These are phyloP conservation scores for Glomus cerebriforme DNA, from an alignment of 192 early-diverging fungal species.

Conservation along the genomic window DNA sequence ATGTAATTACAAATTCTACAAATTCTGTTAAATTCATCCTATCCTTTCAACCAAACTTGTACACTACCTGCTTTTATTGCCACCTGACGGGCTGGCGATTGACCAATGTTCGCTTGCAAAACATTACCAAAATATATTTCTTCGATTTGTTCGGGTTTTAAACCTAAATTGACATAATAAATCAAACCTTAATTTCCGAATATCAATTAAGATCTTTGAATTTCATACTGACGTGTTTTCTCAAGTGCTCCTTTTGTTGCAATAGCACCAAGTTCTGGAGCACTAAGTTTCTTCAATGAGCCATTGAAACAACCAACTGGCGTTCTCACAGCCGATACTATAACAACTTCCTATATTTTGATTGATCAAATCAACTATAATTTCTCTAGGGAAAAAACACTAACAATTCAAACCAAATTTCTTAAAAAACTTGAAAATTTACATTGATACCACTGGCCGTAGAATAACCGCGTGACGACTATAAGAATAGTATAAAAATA, in stretches of 20 bases:
- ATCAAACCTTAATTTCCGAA: not conserved
- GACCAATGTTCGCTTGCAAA: slow-evolving; percentile 83
- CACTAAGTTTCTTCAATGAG: slow-evolving; percentile 77
- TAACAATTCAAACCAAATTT: not conserved
- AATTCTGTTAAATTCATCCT: not conserved
- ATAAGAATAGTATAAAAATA: not conserved
- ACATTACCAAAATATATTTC: slow-evolving; percentile 98
- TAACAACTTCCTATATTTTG: slow-evolving; percentile 54
- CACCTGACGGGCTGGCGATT: slow-evolving; percentile 93
- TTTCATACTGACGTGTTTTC: slow-evolving; percentile 62
- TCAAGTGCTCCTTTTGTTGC: slow-evolving; percentile 86
- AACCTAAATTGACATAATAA: slow-evolving; percentile 39
- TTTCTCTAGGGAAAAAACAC: too few relatives aligned
- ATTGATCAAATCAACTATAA: not conserved
- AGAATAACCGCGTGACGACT: not conserved
- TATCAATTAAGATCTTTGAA: too few relatives aligned
- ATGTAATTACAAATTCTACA: not conserved
- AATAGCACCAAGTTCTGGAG: slow-evolving; percentile 82
- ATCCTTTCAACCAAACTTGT: not conserved
- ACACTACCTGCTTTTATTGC: slow-evolving; percentile 69
- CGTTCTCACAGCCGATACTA: slow-evolving; percentile 79
- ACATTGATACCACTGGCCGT: not conserved
- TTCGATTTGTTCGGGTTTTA: slow-evolving; percentile 82
- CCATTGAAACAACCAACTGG: slow-evolving; percentile 93
- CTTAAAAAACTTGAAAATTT: not conserved